Conservation (phyloP, 768 basidiomycete genomes). For the Phaffia australis region DNA sequence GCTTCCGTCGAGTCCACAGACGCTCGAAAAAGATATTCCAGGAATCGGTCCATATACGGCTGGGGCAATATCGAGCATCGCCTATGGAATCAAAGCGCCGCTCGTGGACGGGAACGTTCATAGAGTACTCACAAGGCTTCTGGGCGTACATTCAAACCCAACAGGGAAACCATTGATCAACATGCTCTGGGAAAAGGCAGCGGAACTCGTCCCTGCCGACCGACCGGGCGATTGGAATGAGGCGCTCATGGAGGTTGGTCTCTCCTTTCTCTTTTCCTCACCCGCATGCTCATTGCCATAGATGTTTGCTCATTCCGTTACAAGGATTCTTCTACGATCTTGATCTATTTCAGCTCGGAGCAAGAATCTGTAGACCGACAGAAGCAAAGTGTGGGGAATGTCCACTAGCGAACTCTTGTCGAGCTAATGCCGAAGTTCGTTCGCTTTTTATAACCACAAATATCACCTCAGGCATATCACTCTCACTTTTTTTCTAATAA, state of each 20-base stretch:
- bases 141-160: constrained; percentile 20
- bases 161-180: constrained; percentile 5
- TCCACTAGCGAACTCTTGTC: constrained; percentile 10
- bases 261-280: background rate
- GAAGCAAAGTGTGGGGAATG: constrained; percentile 24
- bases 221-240: constrained; percentile 21
- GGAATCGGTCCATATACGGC: constrained; percentile 26
- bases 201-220: constrained; percentile 13
- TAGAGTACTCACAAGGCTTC: constrained; percentile 15
- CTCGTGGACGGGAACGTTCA: constrained; percentile 25
- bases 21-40: constrained; percentile 21
- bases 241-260: constrained; percentile 22
- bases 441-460: too few species aligned
- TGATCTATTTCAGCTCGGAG: constrained; percentile 7
- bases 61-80: constrained; percentile 21
- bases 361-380: constrained; percentile 22
- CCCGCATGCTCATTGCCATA: background rate
- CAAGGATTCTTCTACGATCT: too few species aligned
- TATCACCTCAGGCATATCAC: too few species aligned
- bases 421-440: constrained; percentile 13
- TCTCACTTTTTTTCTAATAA: background rate
- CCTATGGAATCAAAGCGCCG: constrained; percentile 8
- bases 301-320: too few species aligned
- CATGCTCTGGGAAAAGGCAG: constrained; percentile 5
- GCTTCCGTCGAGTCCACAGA: constrained; percentile 9